Base-by-base conservation (phyloP, 169 alveolate species). In the Plasmodium cynomolgi region DNA sequence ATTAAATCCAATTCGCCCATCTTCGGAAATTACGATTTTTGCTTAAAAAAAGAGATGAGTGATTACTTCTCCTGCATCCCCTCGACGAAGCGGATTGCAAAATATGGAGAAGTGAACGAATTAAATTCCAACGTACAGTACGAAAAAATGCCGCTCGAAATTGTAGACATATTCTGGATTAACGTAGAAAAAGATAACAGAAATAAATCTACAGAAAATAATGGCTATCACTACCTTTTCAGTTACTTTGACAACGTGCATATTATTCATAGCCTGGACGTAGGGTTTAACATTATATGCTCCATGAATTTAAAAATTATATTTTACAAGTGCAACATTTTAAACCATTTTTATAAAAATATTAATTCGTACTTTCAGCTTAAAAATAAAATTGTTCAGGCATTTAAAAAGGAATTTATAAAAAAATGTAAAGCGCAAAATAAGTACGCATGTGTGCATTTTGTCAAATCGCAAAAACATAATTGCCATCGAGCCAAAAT, bases 161-260 rank as follows among this genome's bases (percentile, higher is more conserved):
- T 88, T 34, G 86, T 88, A 6, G 94, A 88, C 44, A 88, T 88
- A 39, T 68, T 79, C 34, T 88, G 94, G 94, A 62, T 88, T 26
- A 33, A 34, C 31, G 50, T 88, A 58, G 94, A 88, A 44, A 88
- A 80, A 62, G 94, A 88, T 20, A 34, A 31, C 37, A 88, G 82
- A 62, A 56, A 88, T 17, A 71, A 80, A 9, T 77, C 33, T 56
- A 6, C 74, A 41, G 84, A 80, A 79, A 77, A 54, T 6, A n/a
- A 33, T 6, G 56, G 37, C 82, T 80, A 44, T 68, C 33, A 58
- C 15, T 41, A 41, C 20, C 50, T 62, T 6, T 88, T 44, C 23
- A 79, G 72, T 62, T 88, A 79, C 34, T 68, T 39, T 77, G 75
- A 56, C 34, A 54, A 6, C 33, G 37, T 88, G 44, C 94, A 88